A percentile compares a stretch with the other conserved stretches of the same genome.
Evolutionary conservation across 1,139 yeast genomes (phyloP).

Genomic region (Candida sp.): DNA sequence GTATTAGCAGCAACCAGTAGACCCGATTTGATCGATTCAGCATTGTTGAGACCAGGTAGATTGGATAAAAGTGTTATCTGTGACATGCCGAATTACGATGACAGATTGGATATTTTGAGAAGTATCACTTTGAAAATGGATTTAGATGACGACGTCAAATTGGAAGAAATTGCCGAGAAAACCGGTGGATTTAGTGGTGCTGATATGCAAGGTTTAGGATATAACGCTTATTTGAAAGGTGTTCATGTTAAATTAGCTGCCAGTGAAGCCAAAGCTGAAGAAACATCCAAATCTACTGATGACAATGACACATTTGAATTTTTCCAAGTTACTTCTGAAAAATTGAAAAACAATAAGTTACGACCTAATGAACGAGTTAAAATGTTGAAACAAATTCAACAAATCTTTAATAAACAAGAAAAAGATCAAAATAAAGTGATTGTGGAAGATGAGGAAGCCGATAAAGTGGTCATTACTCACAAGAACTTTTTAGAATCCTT

Average conservation of each 20-base stretch:
- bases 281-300: constrained; percentile 10
- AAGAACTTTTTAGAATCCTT: constrained; percentile 64
- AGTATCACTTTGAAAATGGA: constrained; percentile 61
- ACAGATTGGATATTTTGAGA: constrained; percentile 68
- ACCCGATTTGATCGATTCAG: constrained; percentile 94
- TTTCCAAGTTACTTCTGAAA: constrained; percentile 32
- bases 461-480: constrained; percentile 39
- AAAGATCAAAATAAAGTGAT: constrained; percentile 9
- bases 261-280: constrained; percentile 27
- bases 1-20: constrained; percentile 95
- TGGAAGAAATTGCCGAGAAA: constrained; percentile 53
- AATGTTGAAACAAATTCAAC: constrained; percentile 46
- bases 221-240: constrained; percentile 88
- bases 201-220: constrained; percentile 88
- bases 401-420: constrained; percentile 19
- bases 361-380: constrained; percentile 45
- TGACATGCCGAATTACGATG: constrained; percentile 73
- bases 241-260: constrained; percentile 71
- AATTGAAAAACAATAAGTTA: constrained; percentile 26
- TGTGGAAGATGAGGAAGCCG: constrained; percentile 12
- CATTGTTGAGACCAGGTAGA: constrained; percentile 92
- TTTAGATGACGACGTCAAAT: constrained; percentile 46
- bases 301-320: constrained; percentile 24
- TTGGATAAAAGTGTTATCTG: constrained; percentile 89
- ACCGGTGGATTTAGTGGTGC: constrained; percentile 92